phyloP scores from a whole-genome alignment of 2,329 filamentous ascomycete genomes.

The Stemphylium beticola region DNA sequence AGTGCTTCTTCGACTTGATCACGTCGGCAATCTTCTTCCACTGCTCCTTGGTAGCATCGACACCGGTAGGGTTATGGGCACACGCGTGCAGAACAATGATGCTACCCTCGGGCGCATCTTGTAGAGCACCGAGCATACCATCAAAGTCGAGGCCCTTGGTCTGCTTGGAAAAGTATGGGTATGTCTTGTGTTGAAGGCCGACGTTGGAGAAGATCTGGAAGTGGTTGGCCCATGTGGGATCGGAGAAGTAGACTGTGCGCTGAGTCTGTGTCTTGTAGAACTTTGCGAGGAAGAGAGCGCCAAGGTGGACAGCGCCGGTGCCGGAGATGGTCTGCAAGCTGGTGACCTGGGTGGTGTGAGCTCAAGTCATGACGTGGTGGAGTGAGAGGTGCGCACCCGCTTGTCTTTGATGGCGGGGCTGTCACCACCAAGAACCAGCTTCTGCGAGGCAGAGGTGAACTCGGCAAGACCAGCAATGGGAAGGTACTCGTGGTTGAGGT shows the following conservation, averaged over 20 bases:
- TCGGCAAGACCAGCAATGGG: slow-evolving; percentile 87
- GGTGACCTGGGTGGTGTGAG: slow-evolving; percentile 58
- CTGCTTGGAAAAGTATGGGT: slow-evolving; percentile 91
- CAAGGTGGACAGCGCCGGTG: slow-evolving; percentile 92
- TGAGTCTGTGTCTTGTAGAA: slow-evolving; percentile 75
- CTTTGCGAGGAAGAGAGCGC: slow-evolving; percentile 88
- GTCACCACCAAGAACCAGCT: slow-evolving; percentile 80
- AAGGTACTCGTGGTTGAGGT: slow-evolving; percentile 97
- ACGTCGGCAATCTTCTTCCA: slow-evolving; percentile 88
- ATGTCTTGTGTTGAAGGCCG: slow-evolving; percentile 74
- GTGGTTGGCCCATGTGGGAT: slow-evolving; percentile 98
- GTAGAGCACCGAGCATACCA: slow-evolving; percentile 78
- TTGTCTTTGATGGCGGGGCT: slow-evolving; percentile 85
- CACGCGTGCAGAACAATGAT: slow-evolving; percentile 93
- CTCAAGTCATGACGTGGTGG: slow-evolving; percentile 30
- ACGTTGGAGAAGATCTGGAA: slow-evolving; percentile 98
- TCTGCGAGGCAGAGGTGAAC: slow-evolving; percentile 89
- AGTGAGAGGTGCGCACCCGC: slow-evolving; percentile 59
- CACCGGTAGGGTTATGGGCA: slow-evolving; percentile 97
- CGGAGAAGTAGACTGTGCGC: slow-evolving; percentile 85
- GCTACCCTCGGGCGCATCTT: slow-evolving; percentile 74
- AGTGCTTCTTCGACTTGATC: slow-evolving; percentile 79
- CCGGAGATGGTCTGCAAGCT: slow-evolving; percentile 96
- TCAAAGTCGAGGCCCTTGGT: slow-evolving; percentile 92
- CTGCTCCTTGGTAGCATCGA: slow-evolving; percentile 91